A percentile compares a stretch with the other conserved stretches of the same genome.
Conservation (phyloP, 805 yeast genomes). For the Candida railenensis region DNA sequence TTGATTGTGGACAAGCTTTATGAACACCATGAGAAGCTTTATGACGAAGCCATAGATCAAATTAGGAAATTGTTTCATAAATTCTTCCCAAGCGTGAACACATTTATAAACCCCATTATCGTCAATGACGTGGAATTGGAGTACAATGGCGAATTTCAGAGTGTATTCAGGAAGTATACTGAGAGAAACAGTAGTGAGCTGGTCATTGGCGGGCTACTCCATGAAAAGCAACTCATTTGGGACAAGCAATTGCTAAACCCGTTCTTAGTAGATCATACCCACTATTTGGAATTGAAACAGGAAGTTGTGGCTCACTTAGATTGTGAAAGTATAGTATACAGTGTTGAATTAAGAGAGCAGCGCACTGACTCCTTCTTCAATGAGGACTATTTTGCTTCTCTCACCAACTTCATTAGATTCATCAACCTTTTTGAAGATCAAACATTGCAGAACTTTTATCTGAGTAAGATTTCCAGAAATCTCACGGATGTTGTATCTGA, state of each 20-base stretch:
- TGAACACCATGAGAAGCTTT: slow-evolving; percentile 1
- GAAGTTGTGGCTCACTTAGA: not conserved
- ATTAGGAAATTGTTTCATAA: not conserved
- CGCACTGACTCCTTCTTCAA: not conserved
- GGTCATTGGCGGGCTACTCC: slow-evolving; percentile 6
- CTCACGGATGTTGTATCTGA: slow-evolving; percentile 29
- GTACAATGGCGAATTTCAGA: slow-evolving; percentile 3
- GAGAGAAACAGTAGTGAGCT: not conserved
- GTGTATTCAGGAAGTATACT: not conserved
- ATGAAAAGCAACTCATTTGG: slow-evolving; percentile 11
- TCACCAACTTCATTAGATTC: slow-evolving; percentile 26
- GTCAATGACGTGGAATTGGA: slow-evolving; percentile 4
- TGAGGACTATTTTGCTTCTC: slow-evolving; percentile 19
- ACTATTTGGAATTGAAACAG: slow-evolving; percentile 1
- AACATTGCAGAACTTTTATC: slow-evolving; percentile 23
- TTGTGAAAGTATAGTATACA: not conserved
- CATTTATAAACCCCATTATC: slow-evolving; percentile 4
- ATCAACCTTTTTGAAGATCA: slow-evolving; percentile 23
- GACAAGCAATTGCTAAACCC: slow-evolving; percentile 9
- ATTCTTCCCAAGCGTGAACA: slow-evolving; percentile 3
- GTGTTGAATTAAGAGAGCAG: not conserved
- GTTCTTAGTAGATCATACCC: not conserved
- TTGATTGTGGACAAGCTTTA: not conserved
- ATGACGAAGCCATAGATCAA: not conserved
- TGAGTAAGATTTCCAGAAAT: slow-evolving; percentile 26